Conservation (phyloP, 2,329 filamentous ascomycete species). For the Cladosporium sp. region DNA sequence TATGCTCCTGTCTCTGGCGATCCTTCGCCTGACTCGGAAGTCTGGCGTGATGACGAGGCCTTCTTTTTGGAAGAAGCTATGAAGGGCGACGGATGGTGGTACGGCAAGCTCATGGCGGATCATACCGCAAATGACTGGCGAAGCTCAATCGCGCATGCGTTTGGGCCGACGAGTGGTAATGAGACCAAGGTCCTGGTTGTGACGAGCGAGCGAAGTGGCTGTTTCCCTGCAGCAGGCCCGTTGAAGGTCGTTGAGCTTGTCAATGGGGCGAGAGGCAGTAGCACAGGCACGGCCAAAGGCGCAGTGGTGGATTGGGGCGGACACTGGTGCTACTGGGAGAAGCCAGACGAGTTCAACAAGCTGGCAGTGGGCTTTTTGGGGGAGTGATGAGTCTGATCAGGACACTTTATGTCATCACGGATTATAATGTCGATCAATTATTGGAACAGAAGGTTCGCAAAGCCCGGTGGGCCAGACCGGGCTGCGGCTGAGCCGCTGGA, state of each 20-base stretch:
- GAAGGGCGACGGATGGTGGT: conserved; percentile 15
- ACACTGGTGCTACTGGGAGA: conserved; percentile 18
- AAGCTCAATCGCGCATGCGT: neutral
- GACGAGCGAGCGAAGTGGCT: conserved; percentile 14
- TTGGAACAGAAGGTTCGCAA: neutral
- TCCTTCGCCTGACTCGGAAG: neutral
- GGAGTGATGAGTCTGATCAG: neutral
- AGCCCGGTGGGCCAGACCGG: neutral
- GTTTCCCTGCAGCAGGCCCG: conserved; percentile 14
- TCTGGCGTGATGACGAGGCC: conserved; percentile 2
- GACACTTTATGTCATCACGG: neutral
- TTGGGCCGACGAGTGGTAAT: neutral
- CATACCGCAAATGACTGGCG: conserved; percentile 15
- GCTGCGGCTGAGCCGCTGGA: neutral
- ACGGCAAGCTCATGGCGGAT: conserved; percentile 16
- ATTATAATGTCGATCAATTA: neutral
- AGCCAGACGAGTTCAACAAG: conserved; percentile 3
- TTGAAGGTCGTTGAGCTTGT: conserved; percentile 16
- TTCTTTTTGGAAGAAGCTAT: conserved; percentile 14
- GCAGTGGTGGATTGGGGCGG: conserved; percentile 11
- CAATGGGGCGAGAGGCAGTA: neutral
- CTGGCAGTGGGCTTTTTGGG: neutral
- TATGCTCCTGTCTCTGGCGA: conserved; percentile 3
- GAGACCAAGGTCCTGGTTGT: conserved; percentile 5
- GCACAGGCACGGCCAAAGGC: neutral